Percentiles rank a stretch among this genome's conserved stretches.
These are phyloP conservation scores for Mortierella sp. DNA, from an alignment of 371 early-diverging fungal species.

Conservation along the genomic window DNA sequence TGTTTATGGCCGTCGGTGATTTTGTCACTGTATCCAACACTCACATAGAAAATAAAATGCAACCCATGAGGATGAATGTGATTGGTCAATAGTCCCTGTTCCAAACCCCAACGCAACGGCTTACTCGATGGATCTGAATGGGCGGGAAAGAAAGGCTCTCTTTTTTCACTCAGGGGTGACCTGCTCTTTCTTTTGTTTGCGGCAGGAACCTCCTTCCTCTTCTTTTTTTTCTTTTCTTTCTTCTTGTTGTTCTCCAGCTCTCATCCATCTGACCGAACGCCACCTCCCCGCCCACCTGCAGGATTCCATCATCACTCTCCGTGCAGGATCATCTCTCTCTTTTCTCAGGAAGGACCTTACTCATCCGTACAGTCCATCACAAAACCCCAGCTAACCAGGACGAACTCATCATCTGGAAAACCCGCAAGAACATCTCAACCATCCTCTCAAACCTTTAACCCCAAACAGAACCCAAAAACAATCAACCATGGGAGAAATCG, in stretches of 20 bases:
- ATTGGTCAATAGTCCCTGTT: neutral
- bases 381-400: neutral
- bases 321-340: neutral
- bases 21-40: neutral
- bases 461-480: neutral
- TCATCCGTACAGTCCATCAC: no score
- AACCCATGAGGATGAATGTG: neutral
- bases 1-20: neutral
- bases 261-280: neutral
- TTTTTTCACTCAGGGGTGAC: neutral
- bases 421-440: neutral
- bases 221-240: neutral
- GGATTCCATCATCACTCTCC: neutral
- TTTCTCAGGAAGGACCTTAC: no score
- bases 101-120: constrained; percentile 3
- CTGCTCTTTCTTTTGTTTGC: neutral
- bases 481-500: neutral
- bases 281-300: neutral
- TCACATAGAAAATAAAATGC: neutral
- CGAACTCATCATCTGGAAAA: neutral
- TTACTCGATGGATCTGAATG: neutral
- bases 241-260: neutral
- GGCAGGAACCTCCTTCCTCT: no score
- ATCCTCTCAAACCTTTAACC: neutral
- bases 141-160: neutral